Evolutionary conservation across 306 rosid species (phyloP).

Genomic region (Fragaria iinumae): DNA sequence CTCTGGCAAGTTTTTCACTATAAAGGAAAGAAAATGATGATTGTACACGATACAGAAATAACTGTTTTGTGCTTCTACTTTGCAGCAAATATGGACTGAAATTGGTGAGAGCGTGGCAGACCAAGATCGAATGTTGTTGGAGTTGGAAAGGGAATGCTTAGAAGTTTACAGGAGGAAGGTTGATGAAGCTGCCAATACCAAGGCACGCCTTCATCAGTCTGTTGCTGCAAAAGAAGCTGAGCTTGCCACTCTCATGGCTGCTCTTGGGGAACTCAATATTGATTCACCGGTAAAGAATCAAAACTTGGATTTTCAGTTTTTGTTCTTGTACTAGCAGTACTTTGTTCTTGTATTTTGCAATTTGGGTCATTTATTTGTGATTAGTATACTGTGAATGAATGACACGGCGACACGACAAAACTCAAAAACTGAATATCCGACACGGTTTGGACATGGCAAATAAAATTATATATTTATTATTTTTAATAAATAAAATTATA

Average conservation of each 20-base stretch:
- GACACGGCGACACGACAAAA: too few species aligned
- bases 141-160: slow-evolving; percentile 91
- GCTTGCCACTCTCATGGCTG: slow-evolving; percentile 84
- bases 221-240: slow-evolving; percentile 95
- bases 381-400: neutral
- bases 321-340: neutral
- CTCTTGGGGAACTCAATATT: slow-evolving; percentile 84
- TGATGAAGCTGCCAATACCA: slow-evolving; percentile 81
- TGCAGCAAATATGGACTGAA: slow-evolving; percentile 94
- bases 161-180: slow-evolving; percentile 87
- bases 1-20: neutral
- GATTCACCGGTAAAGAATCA: slow-evolving; percentile 63
- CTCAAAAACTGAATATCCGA: too few species aligned
- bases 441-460: too few species aligned
- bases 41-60: neutral
- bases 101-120: slow-evolving; percentile 87
- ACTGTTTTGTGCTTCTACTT: neutral
- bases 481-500: too few species aligned
- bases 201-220: slow-evolving; percentile 89
- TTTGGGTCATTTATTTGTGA: neutral
- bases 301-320: neutral
- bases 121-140: slow-evolving; percentile 74
- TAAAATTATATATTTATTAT: too few species aligned
- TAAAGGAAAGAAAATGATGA: neutral
- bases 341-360: neutral